Evolutionary conservation across 73 alveolate genomes (phyloP), one percentile per base, ranked within the genome.

Genomic region (Stentor roeselii): DNA sequence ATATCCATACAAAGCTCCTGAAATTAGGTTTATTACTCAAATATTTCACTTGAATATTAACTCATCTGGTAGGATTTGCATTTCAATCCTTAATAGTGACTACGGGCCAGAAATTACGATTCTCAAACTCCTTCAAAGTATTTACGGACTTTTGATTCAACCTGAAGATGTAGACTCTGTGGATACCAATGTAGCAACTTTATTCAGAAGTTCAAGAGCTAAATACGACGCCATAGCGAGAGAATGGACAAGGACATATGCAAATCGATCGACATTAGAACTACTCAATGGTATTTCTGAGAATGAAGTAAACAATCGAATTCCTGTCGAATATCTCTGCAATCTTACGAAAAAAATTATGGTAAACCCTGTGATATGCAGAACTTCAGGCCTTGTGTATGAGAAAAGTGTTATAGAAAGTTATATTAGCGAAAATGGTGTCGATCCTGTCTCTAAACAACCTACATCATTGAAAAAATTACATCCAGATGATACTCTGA

Each of bases 121-220:
- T 59, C 59, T 41, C 34, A 42, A 60, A 32, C 78, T 67, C 2
- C 37, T 88, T 30, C 42, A 75, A 27, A 76, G 88, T 0, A 86
- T 88, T 15, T 38, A 42, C 35, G 86, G 85, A 34, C 85, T 88
- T 36, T 39, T 88, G 11, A 59, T 59, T 59, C 78, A 76, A 77
- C 94, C 94, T 15, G 86, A 86, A 15, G 89, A 88, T 36, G 67
- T 41, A 36, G 92, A 88, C 40, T 89, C 94, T 1, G 59, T 88
- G 27, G 94, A 88, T 36, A 34, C 86, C 36, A 76, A 78, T 86
- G 78, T 88, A 1, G 92, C 92, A 3, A 82, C 94, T 14, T 83
- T 74, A 50, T 75, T 60, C 59, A 86, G 86, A 27, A 83, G 78
- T 37, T 86, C 84, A 14, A 41, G 34, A 30, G 90, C 36, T 27